Evolutionary conservation across 2,329 filamentous ascomycete species (phyloP).

Genomic region (Aspergillus udagawae): DNA sequence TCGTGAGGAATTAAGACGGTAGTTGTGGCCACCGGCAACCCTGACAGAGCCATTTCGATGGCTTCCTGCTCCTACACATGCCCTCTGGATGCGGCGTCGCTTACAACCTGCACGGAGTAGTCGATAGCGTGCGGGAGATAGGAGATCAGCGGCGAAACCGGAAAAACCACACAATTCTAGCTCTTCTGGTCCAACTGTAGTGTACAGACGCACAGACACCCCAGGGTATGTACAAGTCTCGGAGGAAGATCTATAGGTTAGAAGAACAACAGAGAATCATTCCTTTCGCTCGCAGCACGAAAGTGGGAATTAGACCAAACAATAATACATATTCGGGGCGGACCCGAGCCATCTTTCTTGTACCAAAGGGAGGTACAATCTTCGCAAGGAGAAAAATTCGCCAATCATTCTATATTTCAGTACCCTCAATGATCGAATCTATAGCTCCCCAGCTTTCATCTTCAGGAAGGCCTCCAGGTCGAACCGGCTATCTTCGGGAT

Average conservation of each 20-base stretch:
- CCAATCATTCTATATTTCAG: conserved; percentile 27
- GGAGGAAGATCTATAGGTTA: conserved; percentile 37
- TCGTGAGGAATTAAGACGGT: background rate
- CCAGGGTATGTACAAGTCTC: conserved; percentile 41
- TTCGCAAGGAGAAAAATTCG: conserved; percentile 26
- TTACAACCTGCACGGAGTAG: conserved; percentile 3
- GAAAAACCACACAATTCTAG: conserved; percentile 35
- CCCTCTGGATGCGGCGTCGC: conserved; percentile 3
- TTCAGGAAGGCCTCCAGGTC: conserved; percentile 83
- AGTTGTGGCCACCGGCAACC: background rate
- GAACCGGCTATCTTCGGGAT: conserved; percentile 84
- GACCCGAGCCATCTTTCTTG: conserved; percentile 30
- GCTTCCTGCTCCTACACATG: background rate
- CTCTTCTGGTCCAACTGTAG: conserved; percentile 36
- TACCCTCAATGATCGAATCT: conserved; percentile 18
- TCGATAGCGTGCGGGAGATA: conserved; percentile 1
- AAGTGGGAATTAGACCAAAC: conserved; percentile 39
- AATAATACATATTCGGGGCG: conserved; percentile 40
- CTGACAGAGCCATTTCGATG: background rate
- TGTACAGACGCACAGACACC: conserved; percentile 36
- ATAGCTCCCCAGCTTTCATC: conserved; percentile 51
- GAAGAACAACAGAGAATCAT: conserved; percentile 32
- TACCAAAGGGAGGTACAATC: conserved; percentile 32
- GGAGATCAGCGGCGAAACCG: conserved; percentile 18
- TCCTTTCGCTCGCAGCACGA: conserved; percentile 41